Evolutionary conservation across 2,329 filamentous ascomycete species (phyloP), one percentile per base, ranked within the genome.

Genomic region (Cytospora mali): DNA sequence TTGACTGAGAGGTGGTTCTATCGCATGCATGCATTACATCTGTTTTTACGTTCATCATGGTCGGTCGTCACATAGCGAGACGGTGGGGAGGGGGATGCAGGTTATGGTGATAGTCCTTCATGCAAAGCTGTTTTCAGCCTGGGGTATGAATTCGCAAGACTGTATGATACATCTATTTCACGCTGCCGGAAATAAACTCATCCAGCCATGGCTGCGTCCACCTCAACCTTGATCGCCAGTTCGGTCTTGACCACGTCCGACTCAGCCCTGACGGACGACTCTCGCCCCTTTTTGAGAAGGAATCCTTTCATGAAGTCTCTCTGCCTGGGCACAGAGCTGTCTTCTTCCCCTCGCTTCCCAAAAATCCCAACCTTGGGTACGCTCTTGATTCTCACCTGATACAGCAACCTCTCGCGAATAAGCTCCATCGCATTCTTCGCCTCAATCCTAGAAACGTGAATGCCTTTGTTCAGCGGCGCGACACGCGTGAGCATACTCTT

Each of bases 341-440:
- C 76, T 57, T 80, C 73, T 57, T 63, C 67, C 67, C 58, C 75
- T 28, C 62, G 39, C 9, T 75, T 27, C 29, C 81, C 80, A 67
- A 83, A 85, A 5, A 85, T 79, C 67, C 77, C 82, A 63, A 78
- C 79, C 70, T 82, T 85, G 13, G 79, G 79, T 55, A 78, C 81
- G 52, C 79, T 81, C 68, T 83, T 84, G 13, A 90, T 90, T 55
- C 92, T 82, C 54, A 94, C 88, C 3, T 85, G 83, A 71, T 89
- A 87, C 53, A 87, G 76, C 16, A 97, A 79, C 61, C 93, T 85
- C 69, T 90, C 87, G 63, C 88, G 83, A n/a, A 97, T 77, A 62
- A 87, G 83, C 69, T 96, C 90, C 46, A 96, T 80, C 13, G 83
- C 81, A 59, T 87, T 87, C 75, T 96, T 97, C 14, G 90, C 87